Base-by-base conservation (phyloP, 352 stramenopile genomes). In the Phytophthora agathidicida region DNA sequence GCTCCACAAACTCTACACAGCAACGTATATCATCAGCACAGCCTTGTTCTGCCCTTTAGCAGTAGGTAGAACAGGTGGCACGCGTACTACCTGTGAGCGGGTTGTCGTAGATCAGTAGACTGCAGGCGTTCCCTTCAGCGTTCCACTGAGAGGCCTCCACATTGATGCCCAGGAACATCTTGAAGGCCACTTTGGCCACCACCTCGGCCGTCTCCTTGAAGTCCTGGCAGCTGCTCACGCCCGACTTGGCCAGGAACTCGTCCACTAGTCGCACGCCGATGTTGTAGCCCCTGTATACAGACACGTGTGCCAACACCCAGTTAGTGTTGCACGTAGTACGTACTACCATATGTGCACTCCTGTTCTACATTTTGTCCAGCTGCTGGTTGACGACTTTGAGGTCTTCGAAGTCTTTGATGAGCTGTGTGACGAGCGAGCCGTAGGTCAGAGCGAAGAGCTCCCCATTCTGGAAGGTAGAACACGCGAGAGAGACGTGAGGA, bases 381-480 rank as follows among this genome's bases (percentile, higher is more conserved):
- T 99, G 93, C 61, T 96, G 83, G 75, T 99, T 99, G 35, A 98
- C 90, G 42, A 94, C 83, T 46, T 96, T 90, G 33, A 98, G 77
- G 63, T 98, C 90, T 66, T 98, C 95, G 53, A 97, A 98, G 70
- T 99, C 96, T 63, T 97, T 93, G 39, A 99, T 94, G 9, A 99
- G 77, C 80, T 95, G 59, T 5, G 47, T 98, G 17, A 99, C 93
- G 59, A 99, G 88, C 14, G 95, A 93, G 27, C 97, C 97, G 75
- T 99, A 99, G 7, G 96, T 99, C 44, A 99, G 77, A 30, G 96
- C 91, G 59, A 99, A 98, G 27, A 99, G 83, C 77, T 99, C 97
- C n/a, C 96, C 94, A 65, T 99, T 99, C 50, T 58, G 35, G 7
- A 52, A 24, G 11, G 16, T 0, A 41, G 5, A 48, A 0, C 26